Conservation (phyloP, 768 basidiomycete species). For the Brasilioporus rufonigricans region DNA sequence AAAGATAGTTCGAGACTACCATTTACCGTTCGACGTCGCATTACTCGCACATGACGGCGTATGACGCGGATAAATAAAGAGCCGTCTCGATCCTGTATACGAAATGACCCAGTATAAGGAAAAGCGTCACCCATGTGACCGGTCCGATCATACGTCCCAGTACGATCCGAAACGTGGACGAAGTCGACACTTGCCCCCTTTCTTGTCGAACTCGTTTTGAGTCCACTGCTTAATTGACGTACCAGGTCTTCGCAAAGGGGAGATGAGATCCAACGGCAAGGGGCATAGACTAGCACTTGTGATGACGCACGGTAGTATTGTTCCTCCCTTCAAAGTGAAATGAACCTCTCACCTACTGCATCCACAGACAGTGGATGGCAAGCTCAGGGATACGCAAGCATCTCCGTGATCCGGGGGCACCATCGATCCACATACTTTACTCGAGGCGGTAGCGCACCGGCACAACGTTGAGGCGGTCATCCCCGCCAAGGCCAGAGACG, state of each 20-base stretch:
- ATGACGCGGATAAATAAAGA: not conserved
- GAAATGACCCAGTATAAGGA: too few species aligned
- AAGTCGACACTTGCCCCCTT: not conserved
- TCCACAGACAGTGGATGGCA: too few species aligned
- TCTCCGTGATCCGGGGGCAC: too few species aligned
- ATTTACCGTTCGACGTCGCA: not conserved
- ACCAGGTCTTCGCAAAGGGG: not conserved
- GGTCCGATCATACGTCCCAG: not conserved
- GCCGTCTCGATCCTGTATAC: not conserved
- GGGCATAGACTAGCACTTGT: not conserved
- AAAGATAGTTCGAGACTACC: not conserved
- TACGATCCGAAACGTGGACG: constrained; percentile 2
- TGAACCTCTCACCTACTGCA: too few species aligned
- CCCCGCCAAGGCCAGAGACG: not conserved
- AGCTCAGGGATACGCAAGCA: too few species aligned
- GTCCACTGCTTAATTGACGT: not conserved
- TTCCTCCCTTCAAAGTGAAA: not conserved
- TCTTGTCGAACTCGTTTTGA: not conserved
- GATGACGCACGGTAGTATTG: not conserved
- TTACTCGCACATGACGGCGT: not conserved
- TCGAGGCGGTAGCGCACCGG: too few species aligned
- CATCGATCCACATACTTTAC: too few species aligned
- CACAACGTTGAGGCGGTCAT: not conserved
- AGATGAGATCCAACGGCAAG: not conserved
- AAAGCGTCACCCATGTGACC: not conserved